A percentile compares a stretch with the other conserved stretches of the same genome.
Evolutionary conservation across 2,329 filamentous ascomycete genomes (phyloP).

Genomic region (Exophiala bonariae): DNA sequence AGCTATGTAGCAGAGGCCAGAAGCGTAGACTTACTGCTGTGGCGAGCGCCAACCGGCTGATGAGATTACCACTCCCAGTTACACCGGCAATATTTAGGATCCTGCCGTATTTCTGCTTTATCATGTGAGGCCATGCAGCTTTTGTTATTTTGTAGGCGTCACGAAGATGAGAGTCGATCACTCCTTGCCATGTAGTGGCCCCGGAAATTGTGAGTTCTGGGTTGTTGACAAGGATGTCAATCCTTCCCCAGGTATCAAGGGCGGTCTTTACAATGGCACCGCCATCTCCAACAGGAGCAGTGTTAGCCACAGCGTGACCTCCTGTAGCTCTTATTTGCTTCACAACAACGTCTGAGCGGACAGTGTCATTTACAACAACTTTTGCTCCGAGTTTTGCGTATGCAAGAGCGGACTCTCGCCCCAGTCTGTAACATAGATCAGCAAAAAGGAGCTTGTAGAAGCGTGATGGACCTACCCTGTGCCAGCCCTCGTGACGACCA

Average conservation of each 20-base stretch:
- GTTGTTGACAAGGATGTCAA: constrained; percentile 96
- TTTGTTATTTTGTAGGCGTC: constrained; percentile 96
- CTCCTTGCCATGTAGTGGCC: constrained; percentile 86
- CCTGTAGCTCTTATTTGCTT: constrained; percentile 87
- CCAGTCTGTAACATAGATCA: constrained; percentile 79
- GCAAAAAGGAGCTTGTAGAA: no score
- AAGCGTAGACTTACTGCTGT: constrained; percentile 67
- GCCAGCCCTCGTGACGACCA: constrained; percentile 77
- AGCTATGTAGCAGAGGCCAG: constrained; percentile 54
- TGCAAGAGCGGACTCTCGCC: constrained; percentile 82
- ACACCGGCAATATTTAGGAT: constrained; percentile 96
- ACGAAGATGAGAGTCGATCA: constrained; percentile 86
- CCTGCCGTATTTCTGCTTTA: constrained; percentile 97
- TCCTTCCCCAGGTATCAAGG: constrained; percentile 86
- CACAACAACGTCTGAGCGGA: constrained; percentile 84
- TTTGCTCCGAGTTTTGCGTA: constrained; percentile 81
- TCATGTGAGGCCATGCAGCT: constrained; percentile 94
- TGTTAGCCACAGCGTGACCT: constrained; percentile 85
- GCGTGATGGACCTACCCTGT: no score
- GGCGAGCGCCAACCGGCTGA: constrained; percentile 96
- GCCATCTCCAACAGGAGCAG: constrained; percentile 89
- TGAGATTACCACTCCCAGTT: constrained; percentile 97
- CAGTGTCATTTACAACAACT: constrained; percentile 90
- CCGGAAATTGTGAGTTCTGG: constrained; percentile 98
- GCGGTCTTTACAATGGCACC: constrained; percentile 86